Base-by-base conservation (phyloP, 2,329 filamentous ascomycete genomes). In the Fusarium nanum region DNA sequence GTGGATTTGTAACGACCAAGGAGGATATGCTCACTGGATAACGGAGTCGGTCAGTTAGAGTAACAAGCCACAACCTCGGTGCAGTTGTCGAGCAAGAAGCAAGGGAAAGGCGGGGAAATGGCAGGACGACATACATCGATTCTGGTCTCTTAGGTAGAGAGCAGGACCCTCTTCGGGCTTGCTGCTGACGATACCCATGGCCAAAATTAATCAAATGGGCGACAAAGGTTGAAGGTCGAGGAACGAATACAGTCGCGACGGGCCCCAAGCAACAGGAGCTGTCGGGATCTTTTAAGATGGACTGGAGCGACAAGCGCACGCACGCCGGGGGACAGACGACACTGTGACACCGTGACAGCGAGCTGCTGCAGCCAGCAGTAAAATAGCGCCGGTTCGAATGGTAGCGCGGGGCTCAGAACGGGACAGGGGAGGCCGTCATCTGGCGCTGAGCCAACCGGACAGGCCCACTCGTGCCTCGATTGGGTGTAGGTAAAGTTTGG, bases 171-270 rank as follows among this genome's bases (percentile, higher is more conserved):
- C 94, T 76, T 97, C 94, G 76, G 91, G 90, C 82, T 90, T 92
- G 86, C 94, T 98, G 81, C 89, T 91, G 82, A 98, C 91, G 84
- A 92, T 94, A 78, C 96, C 96, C 96, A 99, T 99, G 56, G 80
- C 82, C 87, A 83, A 80, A 60, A 63, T 65, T 60, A 50, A 66
- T 67, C 65, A 68, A 54, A 64, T 66, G 61, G 56, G 62, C 56
- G 64, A 56, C 63, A 69, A 60, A 59, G 58, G 60, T 69, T 53
- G 60, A 64, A 46, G 56, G 60, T 67, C 64, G 64, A 64, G 58
- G 61, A 60, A 73, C 61, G 48, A 65, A 57, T 65, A 70, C 60
- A 64, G 72, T 71, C 63, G 61, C 70, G 45, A 52, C 54, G 57
- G 44, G 47, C 30, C 40, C 45, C 54, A 53, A 70, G 63, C 53